Base-by-base conservation (phyloP, 164 flowering plant species). In the Kalanchoe fedtschenkoi region DNA sequence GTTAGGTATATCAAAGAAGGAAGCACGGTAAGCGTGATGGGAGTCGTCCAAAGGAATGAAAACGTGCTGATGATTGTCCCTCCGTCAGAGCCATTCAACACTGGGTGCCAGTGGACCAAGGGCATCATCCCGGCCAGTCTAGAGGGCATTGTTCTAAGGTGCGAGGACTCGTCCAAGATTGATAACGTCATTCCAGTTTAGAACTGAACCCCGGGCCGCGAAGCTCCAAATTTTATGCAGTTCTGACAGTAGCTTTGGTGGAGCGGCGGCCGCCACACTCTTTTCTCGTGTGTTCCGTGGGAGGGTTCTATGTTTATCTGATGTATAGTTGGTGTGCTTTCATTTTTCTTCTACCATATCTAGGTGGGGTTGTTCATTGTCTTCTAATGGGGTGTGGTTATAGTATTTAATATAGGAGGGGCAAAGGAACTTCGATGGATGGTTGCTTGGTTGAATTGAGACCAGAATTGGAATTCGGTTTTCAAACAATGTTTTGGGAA, bases 11-110 rank as follows among this genome's bases (percentile, higher is more conserved):
- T 89, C 68, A 89, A 87, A 72, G 95, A 90, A 74, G 97, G 97
- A 59, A 90, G 97, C 74, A 81, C 97, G 5, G 95, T 90, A 0
- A 87, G 95, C 66, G 92, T 90, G 54, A 85, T 90, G 90, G 97
- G 97, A 61, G 84, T 89, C 26, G 95, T 89, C 34, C 97, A 90
- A 61, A 72, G 97, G 66, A 85, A 87, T 53, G 89, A 87, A 26
- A 86, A 83, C 47, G 87, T 90, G 62, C 79, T 90, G 41, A 87
- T 90, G 97, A 87, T 90, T 13, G 90, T 87, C 38, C 95, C 97
- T 62, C 90, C 95, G 0, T 74, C 84, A 0, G 95, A 90, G 38
- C 87, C 95, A 14, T 67, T 81, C 16, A 77, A 93, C 2, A 86
- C 92, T 1, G 91, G 95, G 58, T 89, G 97, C 72, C 97, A 82